Evolutionary conservation across 2,329 filamentous ascomycete species (phyloP).

Genomic region (Pseudogymnoascus sp.): DNA sequence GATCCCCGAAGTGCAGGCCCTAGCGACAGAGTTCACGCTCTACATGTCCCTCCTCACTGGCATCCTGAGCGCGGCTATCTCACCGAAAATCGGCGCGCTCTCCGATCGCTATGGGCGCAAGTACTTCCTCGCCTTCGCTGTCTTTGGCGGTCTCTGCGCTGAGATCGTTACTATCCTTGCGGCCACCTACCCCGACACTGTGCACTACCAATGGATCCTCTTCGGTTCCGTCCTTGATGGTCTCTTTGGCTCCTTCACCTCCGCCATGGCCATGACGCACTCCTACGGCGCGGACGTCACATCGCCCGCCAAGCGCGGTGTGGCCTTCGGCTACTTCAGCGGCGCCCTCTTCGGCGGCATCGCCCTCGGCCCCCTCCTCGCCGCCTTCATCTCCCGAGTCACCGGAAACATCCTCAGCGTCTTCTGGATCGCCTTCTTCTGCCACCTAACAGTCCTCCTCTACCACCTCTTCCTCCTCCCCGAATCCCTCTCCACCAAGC

Average conservation of each 20-base stretch:
- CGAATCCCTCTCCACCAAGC: slow-evolving; percentile 71
- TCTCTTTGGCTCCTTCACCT: slow-evolving; percentile 78
- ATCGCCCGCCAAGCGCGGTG: slow-evolving; percentile 66
- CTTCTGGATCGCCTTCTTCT: slow-evolving; percentile 71
- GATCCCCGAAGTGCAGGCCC: slow-evolving; percentile 67
- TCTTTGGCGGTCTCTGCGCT: slow-evolving; percentile 62
- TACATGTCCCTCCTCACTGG: slow-evolving; percentile 68
- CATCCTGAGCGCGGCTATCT: slow-evolving; percentile 67
- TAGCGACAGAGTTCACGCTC: slow-evolving; percentile 70
- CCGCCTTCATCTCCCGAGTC: slow-evolving; percentile 68
- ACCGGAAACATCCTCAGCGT: slow-evolving; percentile 70
- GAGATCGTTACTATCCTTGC: slow-evolving; percentile 74
- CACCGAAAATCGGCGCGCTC: slow-evolving; percentile 73
- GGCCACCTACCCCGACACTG: slow-evolving; percentile 60
- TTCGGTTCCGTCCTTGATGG: slow-evolving; percentile 74
- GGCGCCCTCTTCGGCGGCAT: slow-evolving; percentile 84
- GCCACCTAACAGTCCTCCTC: slow-evolving; percentile 65
- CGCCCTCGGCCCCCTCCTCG: slow-evolving; percentile 73
- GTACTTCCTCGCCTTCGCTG: slow-evolving; percentile 62
- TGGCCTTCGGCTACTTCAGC: slow-evolving; percentile 84
- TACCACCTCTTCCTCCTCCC: slow-evolving; percentile 67
- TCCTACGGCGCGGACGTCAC: slow-evolving; percentile 90
- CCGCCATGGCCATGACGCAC: slow-evolving; percentile 66
- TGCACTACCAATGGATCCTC: slow-evolving; percentile 73
- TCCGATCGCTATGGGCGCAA: slow-evolving; percentile 83